Evolutionary conservation across 352 stramenopile species (phyloP).

Genomic region (Phytophthora syringae): DNA sequence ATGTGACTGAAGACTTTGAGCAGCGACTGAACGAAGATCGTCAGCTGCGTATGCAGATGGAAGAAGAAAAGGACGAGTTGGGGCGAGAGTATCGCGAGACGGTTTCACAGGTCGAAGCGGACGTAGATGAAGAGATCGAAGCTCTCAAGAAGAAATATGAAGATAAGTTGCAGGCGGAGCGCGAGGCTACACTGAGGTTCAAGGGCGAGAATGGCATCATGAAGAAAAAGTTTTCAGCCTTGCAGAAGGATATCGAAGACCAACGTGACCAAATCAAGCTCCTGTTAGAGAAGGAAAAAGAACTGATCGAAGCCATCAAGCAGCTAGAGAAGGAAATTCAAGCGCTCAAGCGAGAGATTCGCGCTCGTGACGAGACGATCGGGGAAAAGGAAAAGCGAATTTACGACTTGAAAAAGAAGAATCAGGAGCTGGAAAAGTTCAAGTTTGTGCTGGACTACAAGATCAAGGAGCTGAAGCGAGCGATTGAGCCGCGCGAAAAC

Average conservation of each 20-base stretch:
- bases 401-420: constrained; percentile 96
- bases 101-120: constrained; percentile 79
- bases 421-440: constrained; percentile 97
- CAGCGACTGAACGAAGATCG: constrained; percentile 90
- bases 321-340: constrained; percentile 92
- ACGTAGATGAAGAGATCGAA: constrained; percentile 91
- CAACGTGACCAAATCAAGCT: constrained; percentile 91
- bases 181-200: constrained; percentile 89
- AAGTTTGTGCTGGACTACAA: constrained; percentile 98
- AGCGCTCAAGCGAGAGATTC: constrained; percentile 95
- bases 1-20: constrained; percentile 93
- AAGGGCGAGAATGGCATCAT: constrained; percentile 95
- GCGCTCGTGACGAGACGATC: constrained; percentile 94
- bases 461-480: constrained; percentile 95
- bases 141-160: constrained; percentile 89
- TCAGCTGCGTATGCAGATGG: constrained; percentile 79
- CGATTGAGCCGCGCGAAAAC: constrained; percentile 95
- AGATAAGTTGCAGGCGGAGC: constrained; percentile 84
- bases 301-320: constrained; percentile 88
- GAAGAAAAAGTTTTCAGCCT: constrained; percentile 92
- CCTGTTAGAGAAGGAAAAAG: constrained; percentile 89
- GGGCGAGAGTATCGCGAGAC: constrained; percentile 80
- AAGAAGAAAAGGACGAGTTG: constrained; percentile 88
- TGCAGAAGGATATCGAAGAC: constrained; percentile 94
- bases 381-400: constrained; percentile 96